Evolutionary conservation across 495 filamentous ascomycete genomes (phyloP), one percentile per base, ranked within the genome.

Genomic region (Tuber melanosporum): DNA sequence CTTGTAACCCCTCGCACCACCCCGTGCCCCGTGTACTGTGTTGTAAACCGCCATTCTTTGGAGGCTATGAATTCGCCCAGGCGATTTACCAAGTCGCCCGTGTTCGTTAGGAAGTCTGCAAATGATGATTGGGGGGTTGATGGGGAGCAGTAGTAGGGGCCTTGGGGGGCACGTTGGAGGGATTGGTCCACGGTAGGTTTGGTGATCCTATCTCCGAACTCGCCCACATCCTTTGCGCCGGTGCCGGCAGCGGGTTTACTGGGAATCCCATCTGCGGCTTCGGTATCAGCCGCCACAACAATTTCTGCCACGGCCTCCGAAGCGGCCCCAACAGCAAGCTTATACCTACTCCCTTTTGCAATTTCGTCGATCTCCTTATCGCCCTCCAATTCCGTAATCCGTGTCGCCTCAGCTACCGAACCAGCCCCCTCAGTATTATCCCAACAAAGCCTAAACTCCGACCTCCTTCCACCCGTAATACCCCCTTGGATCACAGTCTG

Each of bases 401-500:
- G 41, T 10, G 78, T 41, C 32, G 32, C 44, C 45, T 69, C 42
- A 14, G 71, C 47, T 41, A 41, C 22, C 45, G 39, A 45, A 26
- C 22, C n/a, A 26, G 14, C 26, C 20, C 26, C 32, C 47, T 43
- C 43, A 19, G 73, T 26, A 14, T 62, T 5, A 26, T 26, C 71
- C 66, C 79, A 81, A 32, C 81, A 39, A 42, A 83, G 72, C 69
- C 73, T 83, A 17, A 81, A 62, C 73, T 83, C 82, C 9, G 82
- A 79, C 46, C 69, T 76, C 70, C 70, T 76, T 39, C 82, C 82
- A 66, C 82, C 82, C 36, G 72, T 79, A 3, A 79, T 47, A 6
- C 82, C 82, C 2, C 82, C 82, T n/a, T 83, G 82, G 17, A 83
- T 47, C 36, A 76, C 71, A 22, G 79, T 78, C 66, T 80, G 72